Evolutionary conservation across 2,329 filamentous ascomycete species (phyloP).

Genomic region (Monilinia laxa): DNA sequence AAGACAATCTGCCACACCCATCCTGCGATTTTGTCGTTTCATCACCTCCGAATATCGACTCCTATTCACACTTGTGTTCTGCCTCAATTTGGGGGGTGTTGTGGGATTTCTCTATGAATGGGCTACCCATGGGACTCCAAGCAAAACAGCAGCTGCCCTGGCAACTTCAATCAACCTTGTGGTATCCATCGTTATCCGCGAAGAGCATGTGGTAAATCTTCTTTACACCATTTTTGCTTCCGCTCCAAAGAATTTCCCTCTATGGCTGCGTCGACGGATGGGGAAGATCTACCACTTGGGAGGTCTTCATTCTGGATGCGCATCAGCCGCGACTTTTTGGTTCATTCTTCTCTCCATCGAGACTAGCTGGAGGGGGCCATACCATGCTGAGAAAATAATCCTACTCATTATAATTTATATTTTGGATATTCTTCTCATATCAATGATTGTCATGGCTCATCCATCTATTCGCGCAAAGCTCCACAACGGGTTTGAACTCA

Average conservation of each 20-base stretch:
- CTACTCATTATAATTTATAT: slow-evolving; percentile 53
- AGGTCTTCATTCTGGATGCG: slow-evolving; percentile 54
- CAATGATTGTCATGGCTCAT: slow-evolving; percentile 62
- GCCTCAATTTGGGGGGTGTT: slow-evolving; percentile 49
- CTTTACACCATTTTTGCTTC: slow-evolving; percentile 50
- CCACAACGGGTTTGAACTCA: slow-evolving; percentile 69
- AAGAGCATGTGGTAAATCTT: slow-evolving; percentile 54
- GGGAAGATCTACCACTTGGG: slow-evolving; percentile 55
- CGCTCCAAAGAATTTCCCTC: slow-evolving; percentile 47
- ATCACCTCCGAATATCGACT: slow-evolving; percentile 48
- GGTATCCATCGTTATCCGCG: slow-evolving; percentile 52
- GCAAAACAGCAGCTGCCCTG: slow-evolving; percentile 13
- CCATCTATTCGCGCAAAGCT: slow-evolving; percentile 60
- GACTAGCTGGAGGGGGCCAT: slow-evolving; percentile 35
- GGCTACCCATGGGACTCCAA: slow-evolving; percentile 9
- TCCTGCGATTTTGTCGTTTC: slow-evolving; percentile 18
- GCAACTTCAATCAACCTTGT: slow-evolving; percentile 39
- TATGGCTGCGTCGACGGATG: slow-evolving; percentile 48
- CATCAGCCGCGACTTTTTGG: slow-evolving; percentile 50
- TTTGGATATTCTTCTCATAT: slow-evolving; percentile 56
- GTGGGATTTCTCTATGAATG: slow-evolving; percentile 39
- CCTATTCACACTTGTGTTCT: slow-evolving; percentile 54
- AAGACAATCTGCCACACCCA: slow-evolving; percentile 12
- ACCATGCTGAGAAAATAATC: slow-evolving; percentile 47
- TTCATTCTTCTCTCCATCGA: slow-evolving; percentile 43